phyloP scores from a whole-genome alignment of 495 filamentous ascomycete genomes.

The Bacidia gigantensis region DNA sequence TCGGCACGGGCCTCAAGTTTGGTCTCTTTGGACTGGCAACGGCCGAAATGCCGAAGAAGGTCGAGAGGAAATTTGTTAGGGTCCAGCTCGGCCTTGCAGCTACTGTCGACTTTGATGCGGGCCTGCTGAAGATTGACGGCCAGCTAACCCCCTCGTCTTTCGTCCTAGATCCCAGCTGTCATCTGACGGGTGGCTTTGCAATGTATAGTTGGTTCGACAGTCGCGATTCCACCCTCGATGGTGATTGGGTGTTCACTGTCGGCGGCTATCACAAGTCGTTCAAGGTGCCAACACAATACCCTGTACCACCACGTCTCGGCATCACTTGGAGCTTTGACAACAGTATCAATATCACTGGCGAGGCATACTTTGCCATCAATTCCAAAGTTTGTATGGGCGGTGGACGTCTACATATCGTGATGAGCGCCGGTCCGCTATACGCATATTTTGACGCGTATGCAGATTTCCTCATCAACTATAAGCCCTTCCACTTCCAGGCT shows the following conservation, averaged over 20 bases:
- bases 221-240: slow-evolving; percentile 15
- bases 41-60: slow-evolving; percentile 18
- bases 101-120: slow-evolving; percentile 24
- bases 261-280: slow-evolving; percentile 37
- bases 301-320: slow-evolving; percentile 28
- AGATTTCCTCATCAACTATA: slow-evolving; percentile 38
- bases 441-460: slow-evolving; percentile 32
- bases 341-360: slow-evolving; percentile 25
- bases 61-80: slow-evolving; percentile 20
- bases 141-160: slow-evolving; percentile 31
- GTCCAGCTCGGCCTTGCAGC: slow-evolving; percentile 30
- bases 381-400: slow-evolving; percentile 38
- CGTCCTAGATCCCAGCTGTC: slow-evolving; percentile 29
- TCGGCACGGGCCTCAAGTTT: slow-evolving; percentile 20
- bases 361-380: slow-evolving; percentile 40
- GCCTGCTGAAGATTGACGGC: slow-evolving; percentile 27
- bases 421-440: slow-evolving; percentile 22
- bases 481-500: slow-evolving; percentile 33
- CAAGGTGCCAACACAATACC: slow-evolving; percentile 12
- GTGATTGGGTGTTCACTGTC: slow-evolving; percentile 39
- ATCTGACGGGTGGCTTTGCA: slow-evolving; percentile 35
- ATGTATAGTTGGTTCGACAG: slow-evolving; percentile 34
- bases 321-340: slow-evolving; percentile 27
- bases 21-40: slow-evolving; percentile 28
- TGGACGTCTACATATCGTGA: slow-evolving; percentile 20